These are phyloP conservation scores for Neofusicoccum ribis DNA, from an alignment of 2,329 filamentous ascomycete genomes.

Conservation along the genomic window DNA sequence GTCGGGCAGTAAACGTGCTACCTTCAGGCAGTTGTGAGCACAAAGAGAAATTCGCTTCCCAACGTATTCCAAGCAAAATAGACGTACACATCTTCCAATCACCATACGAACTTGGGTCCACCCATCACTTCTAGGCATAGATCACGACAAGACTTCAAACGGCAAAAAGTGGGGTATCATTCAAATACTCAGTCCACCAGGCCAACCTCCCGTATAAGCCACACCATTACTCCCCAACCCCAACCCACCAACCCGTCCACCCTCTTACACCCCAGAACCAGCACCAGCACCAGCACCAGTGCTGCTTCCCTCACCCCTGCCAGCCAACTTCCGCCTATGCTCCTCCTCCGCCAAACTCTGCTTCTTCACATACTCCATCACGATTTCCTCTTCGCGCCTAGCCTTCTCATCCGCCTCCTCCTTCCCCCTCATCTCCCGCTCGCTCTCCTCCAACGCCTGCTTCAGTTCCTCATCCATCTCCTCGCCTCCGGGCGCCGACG, in stretches of 20 bases:
- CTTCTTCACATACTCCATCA: slow-evolving; percentile 72
- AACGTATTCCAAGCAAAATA: too few relatives aligned
- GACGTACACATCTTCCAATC: too few relatives aligned
- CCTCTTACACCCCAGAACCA: background rate
- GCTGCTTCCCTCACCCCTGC: slow-evolving; percentile 24
- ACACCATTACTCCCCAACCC: background rate
- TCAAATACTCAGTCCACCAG: slow-evolving; percentile 2
- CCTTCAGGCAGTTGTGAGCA: too few relatives aligned
- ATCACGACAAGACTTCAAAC: background rate
- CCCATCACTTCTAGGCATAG: too few relatives aligned
- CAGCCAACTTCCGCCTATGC: slow-evolving; percentile 38
- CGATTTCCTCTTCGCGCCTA: slow-evolving; percentile 66
- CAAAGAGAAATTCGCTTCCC: too few relatives aligned
- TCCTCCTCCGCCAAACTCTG: slow-evolving; percentile 72
- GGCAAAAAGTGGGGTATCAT: background rate
- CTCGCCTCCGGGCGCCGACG: slow-evolving; percentile 32
- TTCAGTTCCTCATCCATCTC: slow-evolving; percentile 39
- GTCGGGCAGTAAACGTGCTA: too few relatives aligned
- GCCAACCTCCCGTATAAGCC: background rate
- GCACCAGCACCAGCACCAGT: background rate
- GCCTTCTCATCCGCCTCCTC: slow-evolving; percentile 33
- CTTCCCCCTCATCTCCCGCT: slow-evolving; percentile 24
- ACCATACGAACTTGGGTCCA: too few relatives aligned
- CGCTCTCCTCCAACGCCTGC: slow-evolving; percentile 34
- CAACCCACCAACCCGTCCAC: background rate